Base-by-base conservation (phyloP, 306 rosid species). In the Cicer bijugum region DNA sequence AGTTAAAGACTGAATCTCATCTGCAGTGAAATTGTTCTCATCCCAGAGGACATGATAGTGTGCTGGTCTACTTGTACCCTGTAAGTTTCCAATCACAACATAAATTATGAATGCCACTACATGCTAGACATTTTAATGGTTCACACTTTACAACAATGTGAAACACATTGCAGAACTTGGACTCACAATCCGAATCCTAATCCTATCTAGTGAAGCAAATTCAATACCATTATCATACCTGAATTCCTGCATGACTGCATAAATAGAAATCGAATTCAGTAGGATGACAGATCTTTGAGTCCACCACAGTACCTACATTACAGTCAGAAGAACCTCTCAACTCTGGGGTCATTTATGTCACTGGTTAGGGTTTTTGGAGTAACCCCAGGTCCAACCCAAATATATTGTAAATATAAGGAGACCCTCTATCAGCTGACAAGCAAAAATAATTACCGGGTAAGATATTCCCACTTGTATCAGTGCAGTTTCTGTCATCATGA, bases 41-140 rank as follows among this genome's bases (percentile, higher is more conserved):
- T 92, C 98, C 97, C 97, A 92, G 5, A 92, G 72, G 7, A 92
- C 97, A 74, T 90, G 98, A 84, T 92, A 92, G 80, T 92, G 98
- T 28, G 98, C 97, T 1, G 98, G 98, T n/a, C 98, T 91, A 77
- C 98, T 92, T 16, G 98, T 92, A 47, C 98, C 98, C 98, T 92
- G 86, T 42, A 59, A 38, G 20, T 68, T 33, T 0, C 1, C 38
- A 19, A 63, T 35, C 47, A 51, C 55, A 72, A 72, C 43, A 8
- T 79, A 53, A 71, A 50, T 56, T 48, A 28, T 28, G 3, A n/a
- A 44, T 56, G 52, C 65, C 47, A 5, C 46, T 59, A 35, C 35
- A 28, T 14, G 28, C 55, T 37, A 8, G 35, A 45, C 37, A 46
- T 55, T 28, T 12, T 42, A 75, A 55, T 51, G 47, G 15, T 35